Conservation (phyloP, 2,329 filamentous ascomycete species). For the Aureobasidium sp. region DNA sequence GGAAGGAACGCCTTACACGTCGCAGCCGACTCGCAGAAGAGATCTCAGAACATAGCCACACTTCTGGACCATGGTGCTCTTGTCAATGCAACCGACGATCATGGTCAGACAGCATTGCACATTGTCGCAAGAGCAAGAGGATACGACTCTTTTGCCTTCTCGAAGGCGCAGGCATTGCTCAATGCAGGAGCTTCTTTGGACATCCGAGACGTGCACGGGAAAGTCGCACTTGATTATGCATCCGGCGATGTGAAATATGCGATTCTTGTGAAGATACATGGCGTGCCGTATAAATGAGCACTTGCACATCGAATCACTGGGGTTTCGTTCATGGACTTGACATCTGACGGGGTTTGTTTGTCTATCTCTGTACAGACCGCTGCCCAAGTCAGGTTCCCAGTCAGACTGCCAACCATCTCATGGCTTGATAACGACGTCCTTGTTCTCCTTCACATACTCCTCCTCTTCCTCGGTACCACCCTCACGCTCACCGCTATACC, state of each 20-base stretch:
- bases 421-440: neutral
- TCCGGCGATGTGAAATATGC: too few relatives aligned
- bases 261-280: neutral
- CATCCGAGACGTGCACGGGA: too few relatives aligned
- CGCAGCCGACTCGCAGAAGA: neutral
- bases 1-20: neutral
- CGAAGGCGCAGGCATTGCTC: too few relatives aligned
- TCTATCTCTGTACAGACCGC: too few relatives aligned
- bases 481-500: neutral
- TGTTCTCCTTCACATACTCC: neutral
- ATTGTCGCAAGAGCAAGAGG: neutral
- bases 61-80: neutral
- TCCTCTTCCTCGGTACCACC: neutral
- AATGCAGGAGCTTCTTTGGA: too few relatives aligned
- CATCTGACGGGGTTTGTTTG: too few relatives aligned
- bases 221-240: too few relatives aligned
- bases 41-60: neutral
- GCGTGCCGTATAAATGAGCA: too few relatives aligned
- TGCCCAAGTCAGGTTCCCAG: too few relatives aligned
- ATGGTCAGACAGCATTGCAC: neutral
- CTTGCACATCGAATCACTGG: too few relatives aligned
- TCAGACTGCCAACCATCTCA: neutral
- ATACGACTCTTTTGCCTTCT: neutral
- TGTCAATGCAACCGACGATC: neutral
- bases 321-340: too few relatives aligned